These are phyloP conservation scores for Epichloe sylvatica DNA, from an alignment of 2,329 filamentous ascomycete species.

Conservation along the genomic window DNA sequence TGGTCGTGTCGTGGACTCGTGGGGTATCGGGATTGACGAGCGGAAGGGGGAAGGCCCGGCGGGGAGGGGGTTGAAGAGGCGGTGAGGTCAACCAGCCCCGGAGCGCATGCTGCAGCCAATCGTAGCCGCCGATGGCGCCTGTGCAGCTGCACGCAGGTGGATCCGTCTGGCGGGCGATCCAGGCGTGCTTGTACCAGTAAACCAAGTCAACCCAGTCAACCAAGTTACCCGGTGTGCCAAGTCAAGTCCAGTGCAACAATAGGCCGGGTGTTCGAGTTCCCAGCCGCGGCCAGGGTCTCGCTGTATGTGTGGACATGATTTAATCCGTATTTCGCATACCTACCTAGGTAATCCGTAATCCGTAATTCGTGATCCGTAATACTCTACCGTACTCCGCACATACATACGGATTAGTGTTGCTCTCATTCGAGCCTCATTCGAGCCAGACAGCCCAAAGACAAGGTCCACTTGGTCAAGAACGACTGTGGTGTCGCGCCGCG, in stretches of 20 bases:
- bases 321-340: no score
- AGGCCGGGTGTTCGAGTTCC: slow-evolving; percentile 5
- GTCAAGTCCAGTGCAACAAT: neutral
- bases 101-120: slow-evolving; percentile 23
- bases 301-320: no score
- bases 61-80: slow-evolving; percentile 21
- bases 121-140: slow-evolving; percentile 16
- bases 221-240: neutral
- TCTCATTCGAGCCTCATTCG: neutral
- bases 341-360: no score
- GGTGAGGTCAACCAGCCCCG: slow-evolving; percentile 24
- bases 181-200: slow-evolving; percentile 4
- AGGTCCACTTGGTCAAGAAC: neutral
- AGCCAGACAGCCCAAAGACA: neutral
- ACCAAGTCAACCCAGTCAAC: neutral
- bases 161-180: slow-evolving; percentile 12
- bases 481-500: neutral
- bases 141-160: slow-evolving; percentile 16
- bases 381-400: no score
- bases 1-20: neutral
- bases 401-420: neutral
- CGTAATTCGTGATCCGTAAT: no score
- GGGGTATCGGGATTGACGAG: slow-evolving; percentile 4
- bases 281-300: neutral
- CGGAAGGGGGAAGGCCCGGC: slow-evolving; percentile 6